Conservation (phyloP, 495 filamentous ascomycete genomes). For the Aspergillus ellipticus region DNA sequence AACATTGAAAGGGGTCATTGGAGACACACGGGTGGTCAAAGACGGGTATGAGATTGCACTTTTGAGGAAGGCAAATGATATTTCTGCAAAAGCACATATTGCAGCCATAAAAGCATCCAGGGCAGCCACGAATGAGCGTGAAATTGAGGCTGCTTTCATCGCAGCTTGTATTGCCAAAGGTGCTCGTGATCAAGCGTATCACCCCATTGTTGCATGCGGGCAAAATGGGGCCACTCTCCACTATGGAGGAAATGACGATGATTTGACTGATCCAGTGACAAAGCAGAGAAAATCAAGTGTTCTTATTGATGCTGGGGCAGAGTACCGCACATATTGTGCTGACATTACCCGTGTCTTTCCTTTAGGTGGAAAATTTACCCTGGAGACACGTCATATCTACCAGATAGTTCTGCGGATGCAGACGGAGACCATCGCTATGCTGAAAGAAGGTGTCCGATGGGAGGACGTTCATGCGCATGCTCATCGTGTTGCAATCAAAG, state of each 20-base stretch:
- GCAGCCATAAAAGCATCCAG: conserved; percentile 64
- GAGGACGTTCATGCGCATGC: conserved; percentile 77
- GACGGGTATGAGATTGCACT: conserved; percentile 82
- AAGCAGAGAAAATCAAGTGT: conserved; percentile 63
- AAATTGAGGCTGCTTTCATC: conserved; percentile 77
- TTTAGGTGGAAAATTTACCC: conserved; percentile 68
- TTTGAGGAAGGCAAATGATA: conserved; percentile 75
- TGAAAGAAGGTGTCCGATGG: conserved; percentile 78
- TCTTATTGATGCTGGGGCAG: conserved; percentile 79
- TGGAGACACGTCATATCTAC: conserved; percentile 74
- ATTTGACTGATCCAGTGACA: conserved; percentile 41
- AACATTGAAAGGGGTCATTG: conserved; percentile 70
- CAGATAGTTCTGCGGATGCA: conserved; percentile 88
- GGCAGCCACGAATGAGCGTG: conserved; percentile 68
- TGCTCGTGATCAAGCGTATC: conserved; percentile 76
- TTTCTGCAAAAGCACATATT: conserved; percentile 73
- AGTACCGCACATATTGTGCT: conserved; percentile 75
- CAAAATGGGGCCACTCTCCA: conserved; percentile 79
- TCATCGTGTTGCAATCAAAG: conserved; percentile 77
- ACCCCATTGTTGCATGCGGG: conserved; percentile 76
- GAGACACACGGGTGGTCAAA: conserved; percentile 74
- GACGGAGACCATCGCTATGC: conserved; percentile 62
- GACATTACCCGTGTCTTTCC: conserved; percentile 93
- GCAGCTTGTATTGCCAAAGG: conserved; percentile 70
- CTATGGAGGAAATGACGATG: conserved; percentile 74